A percentile compares a stretch with the other conserved stretches of the same genome.
phyloP scores from a whole-genome alignment of 768 basidiomycete species.

The Hericium erinaceus region DNA sequence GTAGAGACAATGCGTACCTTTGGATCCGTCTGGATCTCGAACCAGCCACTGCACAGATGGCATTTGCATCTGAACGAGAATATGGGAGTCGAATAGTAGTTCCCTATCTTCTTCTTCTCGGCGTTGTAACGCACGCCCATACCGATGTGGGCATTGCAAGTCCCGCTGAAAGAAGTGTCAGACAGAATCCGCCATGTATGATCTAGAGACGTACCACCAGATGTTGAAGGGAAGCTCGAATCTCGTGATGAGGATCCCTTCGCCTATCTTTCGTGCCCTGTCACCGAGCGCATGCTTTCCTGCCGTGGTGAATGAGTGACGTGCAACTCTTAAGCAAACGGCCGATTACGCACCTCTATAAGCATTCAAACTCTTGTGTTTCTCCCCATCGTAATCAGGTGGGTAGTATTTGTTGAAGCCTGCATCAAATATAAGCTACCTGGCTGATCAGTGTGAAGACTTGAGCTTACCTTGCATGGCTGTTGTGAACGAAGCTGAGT shows the following conservation, averaged over 20 bases:
- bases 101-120: constrained; percentile 94
- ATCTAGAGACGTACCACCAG: constrained; percentile 63
- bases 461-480: constrained; percentile 33
- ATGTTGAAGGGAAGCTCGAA: constrained; percentile 97
- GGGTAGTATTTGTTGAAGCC: constrained; percentile 80
- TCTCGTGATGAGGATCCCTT: constrained; percentile 90
- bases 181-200: not conserved
- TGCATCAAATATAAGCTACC: constrained; percentile 9
- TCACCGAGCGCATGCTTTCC: constrained; percentile 93
- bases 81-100: constrained; percentile 91
- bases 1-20: constrained; percentile 44
- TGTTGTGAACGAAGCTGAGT: not conserved
- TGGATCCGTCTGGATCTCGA: constrained; percentile 95
- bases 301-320: not conserved
- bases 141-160: constrained; percentile 94
- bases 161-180: constrained; percentile 44
- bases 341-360: constrained; percentile 43
- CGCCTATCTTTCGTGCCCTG: constrained; percentile 89
- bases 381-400: constrained; percentile 62
- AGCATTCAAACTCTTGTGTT: constrained; percentile 65
- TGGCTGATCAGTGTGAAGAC: not conserved
- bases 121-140: constrained; percentile 99
- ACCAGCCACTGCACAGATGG: constrained; percentile 93
- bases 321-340: not conserved
- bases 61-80: constrained; percentile 97